Percentiles rank a stretch among this genome's conserved stretches.
Evolutionary conservation across 2,329 filamentous ascomycete species (phyloP).

Genomic region (Elsinoe arachidis): DNA sequence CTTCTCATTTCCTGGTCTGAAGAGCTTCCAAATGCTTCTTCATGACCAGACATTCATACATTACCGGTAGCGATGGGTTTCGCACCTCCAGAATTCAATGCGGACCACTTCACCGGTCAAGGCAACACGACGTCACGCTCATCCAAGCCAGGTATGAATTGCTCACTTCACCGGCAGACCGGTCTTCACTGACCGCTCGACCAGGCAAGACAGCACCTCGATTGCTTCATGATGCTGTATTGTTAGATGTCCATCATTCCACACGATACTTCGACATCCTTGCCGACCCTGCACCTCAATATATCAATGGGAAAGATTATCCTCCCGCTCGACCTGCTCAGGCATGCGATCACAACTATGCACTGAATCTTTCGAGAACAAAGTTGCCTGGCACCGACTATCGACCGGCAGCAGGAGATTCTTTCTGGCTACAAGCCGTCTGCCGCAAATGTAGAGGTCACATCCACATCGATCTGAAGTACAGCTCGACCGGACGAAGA

Average conservation of each 20-base stretch:
- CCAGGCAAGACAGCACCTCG: constrained; percentile 42
- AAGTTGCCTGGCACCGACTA: constrained; percentile 37
- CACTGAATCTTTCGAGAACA: constrained; percentile 49
- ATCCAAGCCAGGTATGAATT: constrained; percentile 6
- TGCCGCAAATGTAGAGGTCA: constrained; percentile 56
- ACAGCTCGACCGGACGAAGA: constrained; percentile 29
- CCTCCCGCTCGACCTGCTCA: constrained; percentile 29
- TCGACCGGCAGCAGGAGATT: constrained; percentile 30
- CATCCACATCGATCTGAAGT: constrained; percentile 49
- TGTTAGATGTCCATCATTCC: constrained; percentile 37
- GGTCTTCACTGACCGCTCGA: constrained; percentile 12
- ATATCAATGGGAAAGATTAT: constrained; percentile 30
- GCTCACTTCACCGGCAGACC: not conserved
- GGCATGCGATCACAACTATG: constrained; percentile 53
- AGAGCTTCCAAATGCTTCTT: not conserved
- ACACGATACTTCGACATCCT: constrained; percentile 43
- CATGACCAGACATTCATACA: not conserved
- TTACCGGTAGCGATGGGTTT: constrained; percentile 5
- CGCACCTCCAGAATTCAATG: constrained; percentile 10
- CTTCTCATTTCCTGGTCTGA: not conserved
- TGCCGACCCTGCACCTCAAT: constrained; percentile 48
- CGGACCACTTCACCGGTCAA: constrained; percentile 1
- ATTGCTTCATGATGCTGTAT: constrained; percentile 43
- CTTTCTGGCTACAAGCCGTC: constrained; percentile 51
- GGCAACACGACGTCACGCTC: not conserved